A percentile compares a stretch with the other conserved stretches of the same genome.
Conservation (phyloP, 257 asterid species). For the Solanum chilense region DNA sequence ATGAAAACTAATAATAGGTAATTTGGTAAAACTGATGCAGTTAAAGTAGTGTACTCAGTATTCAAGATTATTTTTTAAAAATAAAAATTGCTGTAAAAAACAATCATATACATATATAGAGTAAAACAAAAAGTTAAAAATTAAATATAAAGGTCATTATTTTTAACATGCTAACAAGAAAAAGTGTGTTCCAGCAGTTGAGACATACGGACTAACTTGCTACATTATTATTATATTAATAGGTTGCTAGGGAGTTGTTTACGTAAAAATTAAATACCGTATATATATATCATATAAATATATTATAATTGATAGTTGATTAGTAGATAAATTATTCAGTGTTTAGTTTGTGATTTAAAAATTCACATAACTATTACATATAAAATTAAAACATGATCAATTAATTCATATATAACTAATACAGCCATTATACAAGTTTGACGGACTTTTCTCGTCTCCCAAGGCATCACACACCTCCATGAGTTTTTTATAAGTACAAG, state of each 20-base stretch:
- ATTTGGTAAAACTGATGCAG: not conserved
- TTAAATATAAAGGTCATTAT: not conserved
- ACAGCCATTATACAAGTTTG: not conserved
- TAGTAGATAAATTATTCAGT: too few relatives aligned
- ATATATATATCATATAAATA: too few relatives aligned
- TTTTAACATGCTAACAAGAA: not conserved
- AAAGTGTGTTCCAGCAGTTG: not conserved
- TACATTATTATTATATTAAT: not conserved
- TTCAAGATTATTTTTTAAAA: not conserved
- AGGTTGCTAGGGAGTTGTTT: not conserved
- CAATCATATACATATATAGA: not conserved
- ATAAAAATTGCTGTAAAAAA: not conserved
- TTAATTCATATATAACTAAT: too few relatives aligned
- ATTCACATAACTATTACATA: not conserved
- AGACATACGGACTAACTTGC: not conserved
- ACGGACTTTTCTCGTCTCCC: constrained; percentile 31
- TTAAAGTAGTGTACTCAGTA: not conserved
- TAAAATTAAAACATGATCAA: too few relatives aligned
- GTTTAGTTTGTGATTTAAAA: too few relatives aligned
- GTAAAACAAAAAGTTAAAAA: not conserved
- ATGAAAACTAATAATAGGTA: not conserved
- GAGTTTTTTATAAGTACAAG: not conserved
- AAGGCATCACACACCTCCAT: constrained; percentile 12
- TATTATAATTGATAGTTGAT: not conserved
- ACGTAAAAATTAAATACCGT: not conserved